Evolutionary conservation across 139 green algal species (phyloP).

Genomic region (Nannochloris sp.): DNA sequence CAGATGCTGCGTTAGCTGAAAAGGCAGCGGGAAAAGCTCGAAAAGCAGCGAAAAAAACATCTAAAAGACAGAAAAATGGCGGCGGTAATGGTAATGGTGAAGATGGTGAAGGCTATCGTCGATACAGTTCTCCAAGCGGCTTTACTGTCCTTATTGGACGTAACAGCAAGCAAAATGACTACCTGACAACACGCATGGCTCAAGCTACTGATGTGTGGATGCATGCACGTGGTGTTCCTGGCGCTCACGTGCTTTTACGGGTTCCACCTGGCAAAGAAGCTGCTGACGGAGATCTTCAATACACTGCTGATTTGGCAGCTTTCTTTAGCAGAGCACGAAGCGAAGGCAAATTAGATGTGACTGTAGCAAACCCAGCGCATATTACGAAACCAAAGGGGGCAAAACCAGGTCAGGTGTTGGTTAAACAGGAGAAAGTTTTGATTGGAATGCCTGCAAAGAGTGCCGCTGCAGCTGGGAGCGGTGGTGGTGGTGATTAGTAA

Average conservation of each 20-base stretch:
- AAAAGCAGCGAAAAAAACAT: slow-evolving; percentile 36
- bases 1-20: slow-evolving; percentile 50
- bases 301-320: slow-evolving; percentile 61
- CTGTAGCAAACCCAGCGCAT: slow-evolving; percentile 36
- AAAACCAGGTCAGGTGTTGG: slow-evolving; percentile 62
- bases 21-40: slow-evolving; percentile 53
- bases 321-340: slow-evolving; percentile 53
- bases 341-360: slow-evolving; percentile 49
- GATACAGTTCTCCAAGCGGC: slow-evolving; percentile 52
- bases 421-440: slow-evolving; percentile 56
- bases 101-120: slow-evolving; percentile 29
- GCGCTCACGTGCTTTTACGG: slow-evolving; percentile 18
- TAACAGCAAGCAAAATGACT: slow-evolving; percentile 84
- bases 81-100: background rate
- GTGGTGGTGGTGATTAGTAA: background rate
- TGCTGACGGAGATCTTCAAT: slow-evolving; percentile 47
- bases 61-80: background rate
- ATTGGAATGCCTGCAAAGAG: slow-evolving; percentile 39
- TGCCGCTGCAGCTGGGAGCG: slow-evolving; percentile 6
- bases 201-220: slow-evolving; percentile 73
- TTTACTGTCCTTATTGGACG: slow-evolving; percentile 64
- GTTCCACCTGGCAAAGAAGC: background rate
- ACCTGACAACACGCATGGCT: slow-evolving; percentile 58
- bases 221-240: slow-evolving; percentile 67
- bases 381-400: slow-evolving; percentile 77